Evolutionary conservation across 768 basidiomycete species (phyloP).

Genomic region (Naganishia vishniacii): DNA sequence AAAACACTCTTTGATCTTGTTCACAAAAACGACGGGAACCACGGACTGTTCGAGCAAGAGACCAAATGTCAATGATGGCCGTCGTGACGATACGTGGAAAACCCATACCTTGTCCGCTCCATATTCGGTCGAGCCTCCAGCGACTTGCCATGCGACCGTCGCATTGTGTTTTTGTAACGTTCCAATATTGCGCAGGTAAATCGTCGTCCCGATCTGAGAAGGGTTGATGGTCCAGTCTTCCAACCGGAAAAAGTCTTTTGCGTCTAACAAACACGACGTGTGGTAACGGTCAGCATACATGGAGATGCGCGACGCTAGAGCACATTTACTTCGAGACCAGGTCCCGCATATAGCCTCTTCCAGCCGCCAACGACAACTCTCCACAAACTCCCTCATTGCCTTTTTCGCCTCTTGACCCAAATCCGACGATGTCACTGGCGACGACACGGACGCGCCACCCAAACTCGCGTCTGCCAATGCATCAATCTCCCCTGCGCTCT

Average conservation of each 20-base stretch:
- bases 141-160: constrained; percentile 70
- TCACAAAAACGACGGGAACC: constrained; percentile 61
- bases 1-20: constrained; percentile 77
- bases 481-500: constrained; percentile 73
- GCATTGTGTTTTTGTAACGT: constrained; percentile 57
- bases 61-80: neutral
- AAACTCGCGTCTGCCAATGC: constrained; percentile 67
- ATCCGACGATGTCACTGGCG: constrained; percentile 5
- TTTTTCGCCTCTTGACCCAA: constrained; percentile 36
- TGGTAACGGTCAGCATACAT: neutral
- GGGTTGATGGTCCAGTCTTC: constrained; percentile 61
- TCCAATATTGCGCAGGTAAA: constrained; percentile 29
- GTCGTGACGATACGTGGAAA: neutral
- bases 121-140: constrained; percentile 61
- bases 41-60: neutral
- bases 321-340: constrained; percentile 72
- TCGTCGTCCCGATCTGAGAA: constrained; percentile 25
- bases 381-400: constrained; percentile 66
- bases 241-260: constrained; percentile 70
- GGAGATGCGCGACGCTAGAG: neutral
- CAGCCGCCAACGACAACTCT: constrained; percentile 81
- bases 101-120: constrained; percentile 35
- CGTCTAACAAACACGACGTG: constrained; percentile 57
- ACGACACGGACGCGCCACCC: constrained; percentile 47
- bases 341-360: constrained; percentile 67